These are phyloP conservation scores for Globisporangium polare DNA, from an alignment of 352 stramenopile genomes.

Conservation along the genomic window DNA sequence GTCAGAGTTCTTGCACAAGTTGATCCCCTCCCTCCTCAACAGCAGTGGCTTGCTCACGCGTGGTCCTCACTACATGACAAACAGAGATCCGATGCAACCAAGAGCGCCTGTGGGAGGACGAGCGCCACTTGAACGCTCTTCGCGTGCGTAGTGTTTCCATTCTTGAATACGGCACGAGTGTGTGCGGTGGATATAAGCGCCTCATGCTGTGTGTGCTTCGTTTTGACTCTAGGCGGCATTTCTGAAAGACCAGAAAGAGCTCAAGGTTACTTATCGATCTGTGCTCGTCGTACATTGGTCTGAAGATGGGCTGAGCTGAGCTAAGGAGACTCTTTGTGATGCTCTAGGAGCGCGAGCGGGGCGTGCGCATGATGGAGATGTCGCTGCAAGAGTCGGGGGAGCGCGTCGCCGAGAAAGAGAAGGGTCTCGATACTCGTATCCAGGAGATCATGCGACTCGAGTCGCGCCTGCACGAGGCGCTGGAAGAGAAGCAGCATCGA, in stretches of 20 bases:
- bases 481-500: constrained; percentile 18
- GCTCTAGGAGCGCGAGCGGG: constrained; percentile 30
- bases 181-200: too few species aligned
- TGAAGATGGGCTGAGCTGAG: background rate
- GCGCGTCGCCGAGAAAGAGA: constrained; percentile 29
- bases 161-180: too few species aligned
- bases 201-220: too few species aligned
- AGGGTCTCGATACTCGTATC: constrained; percentile 30
- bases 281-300: too few species aligned
- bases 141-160: constrained; percentile 15
- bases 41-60: background rate
- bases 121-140: constrained; percentile 29
- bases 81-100: constrained; percentile 20
- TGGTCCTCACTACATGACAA: background rate
- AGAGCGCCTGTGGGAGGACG: constrained; percentile 25
- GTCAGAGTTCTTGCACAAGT: background rate
- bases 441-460: constrained; percentile 40
- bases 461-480: constrained; percentile 36
- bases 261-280: constrained; percentile 24
- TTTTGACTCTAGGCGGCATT: constrained; percentile 16
- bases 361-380: constrained; percentile 24
- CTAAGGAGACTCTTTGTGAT: background rate
- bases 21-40: too few species aligned
- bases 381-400: constrained; percentile 32
- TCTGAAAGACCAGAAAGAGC: constrained; percentile 27